Evolutionary conservation across 2,329 filamentous ascomycete genomes (phyloP).

Genomic region (Orbilia blumenaviensis): DNA sequence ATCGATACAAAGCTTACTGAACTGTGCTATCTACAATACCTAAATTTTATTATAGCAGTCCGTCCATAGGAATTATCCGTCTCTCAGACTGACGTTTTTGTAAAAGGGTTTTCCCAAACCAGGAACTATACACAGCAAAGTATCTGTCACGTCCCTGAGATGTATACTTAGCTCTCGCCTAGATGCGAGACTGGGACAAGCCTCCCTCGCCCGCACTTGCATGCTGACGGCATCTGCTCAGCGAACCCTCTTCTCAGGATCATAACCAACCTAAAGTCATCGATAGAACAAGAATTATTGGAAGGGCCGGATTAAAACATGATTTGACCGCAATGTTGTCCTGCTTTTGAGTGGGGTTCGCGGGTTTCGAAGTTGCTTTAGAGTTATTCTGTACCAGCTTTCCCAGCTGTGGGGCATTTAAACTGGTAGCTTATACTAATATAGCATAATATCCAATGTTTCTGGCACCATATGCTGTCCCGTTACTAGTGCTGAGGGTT

Average conservation of each 20-base stretch:
- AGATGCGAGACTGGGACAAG: constrained; percentile 14
- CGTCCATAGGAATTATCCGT: background rate
- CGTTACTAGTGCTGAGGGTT: background rate
- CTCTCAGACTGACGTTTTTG: no score
- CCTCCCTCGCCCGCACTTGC: constrained; percentile 21
- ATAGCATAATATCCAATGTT: background rate
- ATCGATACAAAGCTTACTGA: background rate
- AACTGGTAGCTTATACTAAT: background rate
- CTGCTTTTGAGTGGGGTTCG: background rate
- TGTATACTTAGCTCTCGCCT: constrained; percentile 19
- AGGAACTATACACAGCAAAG: no score
- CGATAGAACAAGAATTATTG: constrained; percentile 3
- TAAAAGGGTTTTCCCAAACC: background rate
- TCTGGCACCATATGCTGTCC: background rate
- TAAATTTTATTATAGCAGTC: background rate
- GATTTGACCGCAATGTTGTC: constrained; percentile 16
- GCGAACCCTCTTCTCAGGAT: background rate
- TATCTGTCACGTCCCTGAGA: constrained; percentile 14
- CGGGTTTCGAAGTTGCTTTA: background rate
- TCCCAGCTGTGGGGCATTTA: background rate
- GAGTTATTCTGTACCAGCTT: background rate
- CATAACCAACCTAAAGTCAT: background rate
- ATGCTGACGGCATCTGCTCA: constrained; percentile 44
- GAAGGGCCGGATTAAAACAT: constrained; percentile 37
- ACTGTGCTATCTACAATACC: background rate